Conservation (phyloP, 257 asterid species). For the Euphrasia confusa region DNA sequence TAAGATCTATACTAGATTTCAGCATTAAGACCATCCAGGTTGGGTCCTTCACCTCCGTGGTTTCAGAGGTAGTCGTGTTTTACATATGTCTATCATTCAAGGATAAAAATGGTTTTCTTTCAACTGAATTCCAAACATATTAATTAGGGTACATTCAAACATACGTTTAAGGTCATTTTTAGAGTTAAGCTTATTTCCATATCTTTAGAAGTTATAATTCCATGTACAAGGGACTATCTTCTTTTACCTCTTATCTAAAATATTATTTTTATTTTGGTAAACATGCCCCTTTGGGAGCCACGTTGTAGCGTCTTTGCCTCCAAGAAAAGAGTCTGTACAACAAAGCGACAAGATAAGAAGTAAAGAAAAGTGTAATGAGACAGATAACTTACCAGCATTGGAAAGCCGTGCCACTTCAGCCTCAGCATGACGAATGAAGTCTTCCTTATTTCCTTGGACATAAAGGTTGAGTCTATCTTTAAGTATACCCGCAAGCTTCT, state of each 20-base stretch:
- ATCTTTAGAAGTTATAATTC: not conserved
- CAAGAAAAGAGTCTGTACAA: not conserved
- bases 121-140: no score
- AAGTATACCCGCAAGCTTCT: slow-evolving; percentile 76
- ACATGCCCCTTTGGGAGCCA: slow-evolving; percentile 1
- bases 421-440: slow-evolving; percentile 62
- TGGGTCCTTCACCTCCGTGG: not conserved
- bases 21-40: not conserved
- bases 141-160: no score
- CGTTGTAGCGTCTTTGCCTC: not conserved
- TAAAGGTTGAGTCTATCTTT: slow-evolving; percentile 76
- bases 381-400: slow-evolving; percentile 62
- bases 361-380: not conserved
- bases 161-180: not conserved
- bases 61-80: not conserved
- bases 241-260: not conserved
- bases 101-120: no score
- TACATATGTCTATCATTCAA: not conserved
- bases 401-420: slow-evolving; percentile 85
- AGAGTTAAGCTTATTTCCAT: not conserved
- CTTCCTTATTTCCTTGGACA: slow-evolving; percentile 90
- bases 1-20: no score
- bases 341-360: slow-evolving; percentile 9
- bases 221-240: slow-evolving; percentile 4
- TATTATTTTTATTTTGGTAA: not conserved